Evolutionary conservation across 2,329 filamentous ascomycete genomes (phyloP), one percentile per base, ranked within the genome.

Genomic region (Ascochyta koolunga): DNA sequence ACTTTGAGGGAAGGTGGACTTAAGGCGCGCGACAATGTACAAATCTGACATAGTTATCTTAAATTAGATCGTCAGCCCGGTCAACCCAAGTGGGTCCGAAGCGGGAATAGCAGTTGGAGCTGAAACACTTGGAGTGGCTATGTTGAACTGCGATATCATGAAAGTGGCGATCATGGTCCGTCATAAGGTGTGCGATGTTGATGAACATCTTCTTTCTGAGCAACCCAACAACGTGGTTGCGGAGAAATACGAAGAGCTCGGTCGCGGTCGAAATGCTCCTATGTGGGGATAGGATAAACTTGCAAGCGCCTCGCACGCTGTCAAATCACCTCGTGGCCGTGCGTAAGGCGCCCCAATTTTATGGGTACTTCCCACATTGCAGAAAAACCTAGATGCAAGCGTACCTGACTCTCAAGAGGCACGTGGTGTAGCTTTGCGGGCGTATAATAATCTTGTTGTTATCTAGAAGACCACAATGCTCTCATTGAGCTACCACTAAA

Each of bases 111-210:
- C 32, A 48, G 39, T 25, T 43, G 27, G 33, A 22, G 33, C 40
- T 54, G 44, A 49, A 49, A 54, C 50, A 27, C 44, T 49, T 8
- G 16, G 5, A 49, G 50, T 48, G 44, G 50, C 50, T 54, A 24
- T 44, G 39, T 49, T 27, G 25, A 41, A 13, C 7, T 41, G 15
- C 21, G 33, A 36, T 8, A 36, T 40, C 4, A 15, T 24, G 6
- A 25, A 18, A 3, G 18, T 53, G 43, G 27, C 27, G 9, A 29
- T 13, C 10, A 11, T 11, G 11, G 27, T 15, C 10, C 15, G 5
- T 29, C 15, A 7, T 1, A 29, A 4, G 27, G 11, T 11, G 10
- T 29, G 31, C 31, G 29, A 15, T 42, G 16, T 11, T 41, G 9
- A 8, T 13, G 27, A 29, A 11, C 18, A 4, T 21, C 3, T 13